Conservation (phyloP, 2,329 filamentous ascomycete species). For the Fusarium luffae region DNA sequence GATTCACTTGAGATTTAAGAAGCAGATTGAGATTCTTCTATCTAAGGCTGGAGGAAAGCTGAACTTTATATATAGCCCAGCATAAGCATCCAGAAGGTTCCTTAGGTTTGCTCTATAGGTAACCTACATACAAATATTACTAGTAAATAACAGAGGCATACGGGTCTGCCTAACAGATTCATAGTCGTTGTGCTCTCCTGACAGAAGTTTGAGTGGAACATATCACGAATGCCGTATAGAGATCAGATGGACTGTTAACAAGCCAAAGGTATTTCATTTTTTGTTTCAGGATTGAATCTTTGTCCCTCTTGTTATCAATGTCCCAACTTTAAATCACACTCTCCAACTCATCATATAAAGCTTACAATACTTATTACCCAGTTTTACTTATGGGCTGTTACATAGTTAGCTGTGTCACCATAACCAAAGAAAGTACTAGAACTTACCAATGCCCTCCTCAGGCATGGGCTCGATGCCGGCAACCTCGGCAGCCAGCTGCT, state of each 20-base stretch:
- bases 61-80: not conserved
- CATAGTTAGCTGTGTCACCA: conserved; percentile 13
- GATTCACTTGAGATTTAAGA: not conserved
- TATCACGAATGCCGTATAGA: too few relatives aligned
- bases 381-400: conserved; percentile 43
- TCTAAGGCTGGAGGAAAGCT: not conserved
- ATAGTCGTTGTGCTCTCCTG: not conserved
- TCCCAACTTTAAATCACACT: conserved; percentile 44
- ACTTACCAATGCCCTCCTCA: conserved; percentile 46
- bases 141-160: not conserved
- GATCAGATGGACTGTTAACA: conserved; percentile 8
- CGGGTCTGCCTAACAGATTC: not conserved
- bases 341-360: conserved; percentile 12
- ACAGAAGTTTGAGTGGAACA: not conserved
- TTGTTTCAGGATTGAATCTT: conserved; percentile 17
- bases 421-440: too few relatives aligned
- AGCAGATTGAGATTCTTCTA: not conserved
- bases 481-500: conserved; percentile 55
- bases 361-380: not conserved
- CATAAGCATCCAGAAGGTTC: not conserved
- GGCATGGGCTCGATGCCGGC: conserved; percentile 45
- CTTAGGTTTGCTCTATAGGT: not conserved
- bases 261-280: conserved; percentile 23
- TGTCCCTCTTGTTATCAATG: conserved; percentile 14
- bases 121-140: not conserved